Evolutionary conservation across 2,329 filamentous ascomycete genomes (phyloP).

Genomic region (Fusarium beomiforme): DNA sequence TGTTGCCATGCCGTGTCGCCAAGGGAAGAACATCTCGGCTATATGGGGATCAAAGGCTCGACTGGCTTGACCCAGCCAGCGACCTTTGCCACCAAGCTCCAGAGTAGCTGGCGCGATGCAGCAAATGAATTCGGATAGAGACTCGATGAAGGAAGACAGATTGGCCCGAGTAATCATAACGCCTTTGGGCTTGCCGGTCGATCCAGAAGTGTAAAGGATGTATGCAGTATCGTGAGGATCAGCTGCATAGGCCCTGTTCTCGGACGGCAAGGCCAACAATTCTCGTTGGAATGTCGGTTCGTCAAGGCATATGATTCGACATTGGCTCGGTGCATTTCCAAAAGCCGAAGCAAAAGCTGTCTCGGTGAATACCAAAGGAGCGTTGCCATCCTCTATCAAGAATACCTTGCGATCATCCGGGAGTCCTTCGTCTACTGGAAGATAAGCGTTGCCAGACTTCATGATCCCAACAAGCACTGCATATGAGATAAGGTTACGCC

Average conservation of each 20-base stretch:
- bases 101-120: background rate
- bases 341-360: background rate
- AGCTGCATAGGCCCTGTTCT: background rate
- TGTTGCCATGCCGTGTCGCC: background rate
- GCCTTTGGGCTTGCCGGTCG: background rate
- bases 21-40: background rate
- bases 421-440: background rate
- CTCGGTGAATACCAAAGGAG: background rate
- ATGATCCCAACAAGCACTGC: constrained; percentile 1
- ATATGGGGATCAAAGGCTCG: constrained; percentile 4
- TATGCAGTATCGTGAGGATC: background rate
- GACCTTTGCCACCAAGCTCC: background rate
- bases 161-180: background rate
- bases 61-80: constrained; percentile 3
- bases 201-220: background rate
- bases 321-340: background rate
- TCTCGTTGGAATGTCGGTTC: background rate
- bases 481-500: background rate
- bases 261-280: background rate
- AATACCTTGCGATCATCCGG: constrained; percentile 2
- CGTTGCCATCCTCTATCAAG: background rate
- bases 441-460: constrained; percentile 2
- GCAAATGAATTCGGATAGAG: background rate
- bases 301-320: background rate
- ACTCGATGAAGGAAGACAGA: background rate